phyloP scores from a whole-genome alignment of 2,329 filamentous ascomycete genomes.

The Dactylellina leptospora region DNA sequence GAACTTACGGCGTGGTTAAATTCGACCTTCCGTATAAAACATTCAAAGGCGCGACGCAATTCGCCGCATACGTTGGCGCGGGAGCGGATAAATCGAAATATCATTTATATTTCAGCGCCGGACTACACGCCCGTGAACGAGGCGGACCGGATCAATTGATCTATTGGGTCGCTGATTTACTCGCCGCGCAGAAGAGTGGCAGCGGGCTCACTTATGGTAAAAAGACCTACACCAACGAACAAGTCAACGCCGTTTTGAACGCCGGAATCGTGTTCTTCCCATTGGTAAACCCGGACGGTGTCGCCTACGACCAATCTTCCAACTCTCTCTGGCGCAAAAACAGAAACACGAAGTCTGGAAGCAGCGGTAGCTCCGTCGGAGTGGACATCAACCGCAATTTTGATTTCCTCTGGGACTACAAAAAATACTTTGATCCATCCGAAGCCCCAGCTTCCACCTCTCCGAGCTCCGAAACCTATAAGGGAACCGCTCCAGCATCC shows the following conservation, averaged over 20 bases:
- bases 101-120: constrained; percentile 66
- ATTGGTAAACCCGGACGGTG: constrained; percentile 67
- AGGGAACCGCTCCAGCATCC: constrained; percentile 66
- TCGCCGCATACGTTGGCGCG: constrained; percentile 63
- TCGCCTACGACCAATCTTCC: constrained; percentile 65
- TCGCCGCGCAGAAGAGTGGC: constrained; percentile 65
- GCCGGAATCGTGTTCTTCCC: constrained; percentile 67
- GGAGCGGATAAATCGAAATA: constrained; percentile 61
- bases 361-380: constrained; percentile 60
- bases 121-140: constrained; percentile 69
- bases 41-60: constrained; percentile 61
- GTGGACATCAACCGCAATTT: constrained; percentile 69
- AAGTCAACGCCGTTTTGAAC: constrained; percentile 66
- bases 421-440: constrained; percentile 62
- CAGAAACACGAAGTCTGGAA: constrained; percentile 63
- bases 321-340: constrained; percentile 69
- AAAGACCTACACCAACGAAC: constrained; percentile 65
- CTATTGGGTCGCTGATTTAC: constrained; percentile 69
- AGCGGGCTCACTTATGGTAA: constrained; percentile 66
- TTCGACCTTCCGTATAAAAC: constrained; percentile 63
- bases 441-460: constrained; percentile 60
- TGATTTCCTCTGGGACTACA: constrained; percentile 68
- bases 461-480: constrained; percentile 64
- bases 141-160: constrained; percentile 68
- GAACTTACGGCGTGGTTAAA: constrained; percentile 61